A percentile compares a stretch with the other conserved stretches of the same genome.
Evolutionary conservation across 1,284 basidiomycete genomes (phyloP).

Genomic region (Heterobasidion parviporum): DNA sequence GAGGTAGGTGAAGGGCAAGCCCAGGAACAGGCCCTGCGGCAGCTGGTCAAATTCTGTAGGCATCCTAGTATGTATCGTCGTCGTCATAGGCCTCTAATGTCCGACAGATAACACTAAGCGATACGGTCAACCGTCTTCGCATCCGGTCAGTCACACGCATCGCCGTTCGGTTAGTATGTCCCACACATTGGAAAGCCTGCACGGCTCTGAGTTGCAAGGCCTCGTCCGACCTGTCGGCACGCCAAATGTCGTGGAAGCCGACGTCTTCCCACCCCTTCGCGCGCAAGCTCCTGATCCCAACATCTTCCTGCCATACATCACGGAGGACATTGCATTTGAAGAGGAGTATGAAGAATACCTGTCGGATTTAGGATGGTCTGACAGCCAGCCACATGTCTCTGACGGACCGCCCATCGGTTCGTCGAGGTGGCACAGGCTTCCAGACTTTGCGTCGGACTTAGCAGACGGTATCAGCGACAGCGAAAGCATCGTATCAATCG

Average conservation of each 20-base stretch:
- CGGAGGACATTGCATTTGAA: conserved; percentile 81
- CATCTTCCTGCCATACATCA: conserved; percentile 76
- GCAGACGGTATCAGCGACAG: conserved; percentile 81
- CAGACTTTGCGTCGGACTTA: conserved; percentile 62
- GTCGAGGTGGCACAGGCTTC: conserved; percentile 74
- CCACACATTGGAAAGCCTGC: conserved; percentile 68
- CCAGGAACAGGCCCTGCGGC: conserved; percentile 93
- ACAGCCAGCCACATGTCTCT: conserved; percentile 32
- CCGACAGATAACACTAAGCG: conserved; percentile 69
- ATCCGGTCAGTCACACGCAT: conserved; percentile 50
- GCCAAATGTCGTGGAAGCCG: conserved; percentile 67
- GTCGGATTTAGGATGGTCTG: conserved; percentile 71
- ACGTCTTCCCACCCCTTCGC: conserved; percentile 77
- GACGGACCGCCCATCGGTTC: conserved; percentile 29
- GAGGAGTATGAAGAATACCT: conserved; percentile 85
- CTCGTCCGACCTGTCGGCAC: conserved; percentile 70
- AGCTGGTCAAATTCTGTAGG: conserved; percentile 92
- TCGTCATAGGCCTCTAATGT: neutral
- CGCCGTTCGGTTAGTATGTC: conserved; percentile 74
- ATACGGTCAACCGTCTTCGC: conserved; percentile 61
- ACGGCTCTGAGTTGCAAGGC: conserved; percentile 65
- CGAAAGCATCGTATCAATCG: conserved; percentile 84
- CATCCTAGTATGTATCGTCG: conserved; percentile 5
- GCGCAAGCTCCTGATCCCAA: conserved; percentile 79
- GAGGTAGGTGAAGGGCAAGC: conserved; percentile 84